Evolutionary conservation across 257 asterid species (phyloP), one percentile per base, ranked within the genome.

Genomic region (Fraxinus cuspidata): DNA sequence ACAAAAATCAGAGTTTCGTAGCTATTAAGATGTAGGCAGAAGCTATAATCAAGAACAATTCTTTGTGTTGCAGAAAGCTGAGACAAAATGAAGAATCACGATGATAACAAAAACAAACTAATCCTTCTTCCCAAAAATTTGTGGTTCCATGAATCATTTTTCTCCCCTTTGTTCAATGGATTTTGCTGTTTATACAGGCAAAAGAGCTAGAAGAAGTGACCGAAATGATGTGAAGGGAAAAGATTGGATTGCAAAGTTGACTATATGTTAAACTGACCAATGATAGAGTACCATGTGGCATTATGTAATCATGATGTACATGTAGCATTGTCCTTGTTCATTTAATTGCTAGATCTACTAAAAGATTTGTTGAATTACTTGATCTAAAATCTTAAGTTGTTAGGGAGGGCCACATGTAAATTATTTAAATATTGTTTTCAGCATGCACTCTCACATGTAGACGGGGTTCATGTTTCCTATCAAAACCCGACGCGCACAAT

Each of bases 1-100:
- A 31, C 44, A 66, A 53, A 63, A 72, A 58, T 42, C 28, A 7
- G 73, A 38, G 80, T 1, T 16, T 40, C 16, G 75, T 32, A 28
- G 67, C 44, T 32, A 47, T 51, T 40, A 76, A 28, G 75, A 64
- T 58, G 74, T 47, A 70, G 27, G 25, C 74, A 49, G 68, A 71
- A 74, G 75, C 44, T 47, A 76, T 53, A 56, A 44, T 71, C 78
- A 58, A 51, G 65, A 77, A 77, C 21, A 79, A 6, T 29, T 40
- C 53, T 28, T 60, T 37, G 63, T 40, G 37, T 28, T 73, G 25
- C 38, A 47, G 75, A 64, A 49, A 72, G 60, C 56, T n/a, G 40
- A 78, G 77, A 68, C 53, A 71, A 38, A 40, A 38, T 60, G 47
- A 34, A 78, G 49, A 40, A 70, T 32, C 64, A 51, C 19, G 32